Base-by-base conservation (phyloP, 345 rosid species). In the Linum usitatissimum region DNA sequence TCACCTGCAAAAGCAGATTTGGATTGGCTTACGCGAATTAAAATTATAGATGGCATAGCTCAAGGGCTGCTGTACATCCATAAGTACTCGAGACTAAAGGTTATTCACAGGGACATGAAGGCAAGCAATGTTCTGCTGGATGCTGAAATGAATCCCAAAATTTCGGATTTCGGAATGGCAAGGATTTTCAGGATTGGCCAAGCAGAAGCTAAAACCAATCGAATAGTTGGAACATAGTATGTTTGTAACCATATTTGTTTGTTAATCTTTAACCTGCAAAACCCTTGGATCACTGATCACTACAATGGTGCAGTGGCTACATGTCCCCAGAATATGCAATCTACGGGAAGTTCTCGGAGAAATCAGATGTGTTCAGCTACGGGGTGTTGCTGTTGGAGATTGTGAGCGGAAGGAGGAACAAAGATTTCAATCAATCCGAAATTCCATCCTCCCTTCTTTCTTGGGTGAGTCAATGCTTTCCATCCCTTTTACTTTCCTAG, bases 301-400 rank as follows among this genome's bases (percentile, higher is more conserved):
- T 55, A 3, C 5, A 2, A 21, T 55, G 20, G 1, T 55, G 20
- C 57, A 55, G 57, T 6, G 57, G 57, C 18, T 55, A 55, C 20
- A 55, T 55, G 57, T 18, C 57, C n/a, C 57, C 57, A 10, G 57
- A 55, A 21, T 55, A 55, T 21, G 30, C 13, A 7, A 2, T 55
- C 20, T 18, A 55, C 6, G 57, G 30, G 20, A 7, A 18, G 20
- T 55, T 55, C 57, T 55, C 57, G 18, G 57, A 18, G 57, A 55
- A 55, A 55, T 18, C 57, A 18, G 57, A 55, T n/a, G 57, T 55
- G 10, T 55, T 55, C 57, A 55, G 57, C 30, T 55, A 18, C 23
- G 57, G 57, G 30, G 57, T 55, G 57, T 18, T 55, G 20, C 23
- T 55, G 30, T n/a, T 55, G 57, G 57, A 55, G 57, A 55, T 55